A percentile compares a stretch with the other conserved stretches of the same genome.
Evolutionary conservation across 2,329 filamentous ascomycete genomes (phyloP).

Genomic region (Cadophora sp.): DNA sequence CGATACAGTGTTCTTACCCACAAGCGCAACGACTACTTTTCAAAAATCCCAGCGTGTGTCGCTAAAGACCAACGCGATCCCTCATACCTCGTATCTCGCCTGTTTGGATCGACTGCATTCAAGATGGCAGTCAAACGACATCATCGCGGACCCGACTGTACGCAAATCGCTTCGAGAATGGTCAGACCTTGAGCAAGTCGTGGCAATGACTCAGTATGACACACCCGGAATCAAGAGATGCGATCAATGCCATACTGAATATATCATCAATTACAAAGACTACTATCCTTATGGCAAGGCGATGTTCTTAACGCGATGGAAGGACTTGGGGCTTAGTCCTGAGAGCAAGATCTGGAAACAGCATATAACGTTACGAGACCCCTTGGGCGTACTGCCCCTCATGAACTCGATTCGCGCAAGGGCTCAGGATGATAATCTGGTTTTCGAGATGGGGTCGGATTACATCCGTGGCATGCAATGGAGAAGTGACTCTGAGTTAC

Average conservation of each 20-base stretch:
- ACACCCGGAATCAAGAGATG: conserved; percentile 14
- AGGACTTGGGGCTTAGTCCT: conserved; percentile 25
- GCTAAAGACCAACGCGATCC: background rate
- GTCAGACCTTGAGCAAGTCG: too few relatives aligned
- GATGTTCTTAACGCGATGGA: conserved; percentile 30
- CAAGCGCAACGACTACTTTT: background rate
- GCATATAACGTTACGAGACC: conserved; percentile 7
- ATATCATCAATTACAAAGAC: conserved; percentile 23
- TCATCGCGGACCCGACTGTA: conserved; percentile 22
- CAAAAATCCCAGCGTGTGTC: conserved; percentile 20
- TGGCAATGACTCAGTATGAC: too few relatives aligned
- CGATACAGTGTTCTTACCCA: conserved; percentile 22
- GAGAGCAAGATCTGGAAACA: conserved; percentile 25
- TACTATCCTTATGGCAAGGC: conserved; percentile 18
- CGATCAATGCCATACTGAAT: conserved; percentile 27
- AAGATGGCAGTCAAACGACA: conserved; percentile 30
- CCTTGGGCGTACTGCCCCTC: too few relatives aligned
- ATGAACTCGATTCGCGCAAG: background rate
- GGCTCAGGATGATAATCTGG: too few relatives aligned
- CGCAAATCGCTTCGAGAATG: conserved; percentile 20
- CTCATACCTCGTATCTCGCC: background rate
- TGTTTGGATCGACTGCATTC: conserved; percentile 27
- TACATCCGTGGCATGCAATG: too few relatives aligned
- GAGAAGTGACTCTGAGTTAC: too few relatives aligned
- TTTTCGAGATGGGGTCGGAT: too few relatives aligned